Percentiles rank a stretch among this genome's conserved stretches.
Evolutionary conservation across 1,139 yeast genomes (phyloP).

Genomic region (Waltiozyma sp.): DNA sequence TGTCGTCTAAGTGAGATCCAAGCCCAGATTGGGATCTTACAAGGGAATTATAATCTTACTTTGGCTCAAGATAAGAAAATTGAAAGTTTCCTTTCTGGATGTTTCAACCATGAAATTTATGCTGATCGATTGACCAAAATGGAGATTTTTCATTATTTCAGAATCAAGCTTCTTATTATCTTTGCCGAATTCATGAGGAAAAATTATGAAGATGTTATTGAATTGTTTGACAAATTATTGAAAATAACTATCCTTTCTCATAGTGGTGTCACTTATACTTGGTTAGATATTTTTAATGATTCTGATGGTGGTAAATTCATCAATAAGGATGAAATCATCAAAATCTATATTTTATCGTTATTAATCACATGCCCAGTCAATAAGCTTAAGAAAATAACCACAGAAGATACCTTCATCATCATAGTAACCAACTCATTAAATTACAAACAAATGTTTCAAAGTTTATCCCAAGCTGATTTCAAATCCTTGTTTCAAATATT

Average conservation of each 20-base stretch:
- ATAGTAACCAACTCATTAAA: constrained; percentile 8
- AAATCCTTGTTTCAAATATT: constrained; percentile 9
- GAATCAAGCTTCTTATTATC: constrained; percentile 12
- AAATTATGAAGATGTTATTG: constrained; percentile 10
- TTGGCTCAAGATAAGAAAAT: constrained; percentile 16
- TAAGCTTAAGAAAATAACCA: constrained; percentile 4
- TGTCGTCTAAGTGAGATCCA: constrained; percentile 13
- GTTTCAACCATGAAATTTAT: constrained; percentile 15
- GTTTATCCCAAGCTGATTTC: constrained; percentile 12
- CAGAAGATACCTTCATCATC: constrained; percentile 5
- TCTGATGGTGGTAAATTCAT: constrained; percentile 11
- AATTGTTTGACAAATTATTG: constrained; percentile 6
- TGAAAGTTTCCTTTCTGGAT: constrained; percentile 13
- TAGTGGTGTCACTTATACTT: constrained; percentile 9
- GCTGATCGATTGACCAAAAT: constrained; percentile 12
- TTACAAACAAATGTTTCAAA: constrained; percentile 9
- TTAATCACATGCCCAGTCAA: constrained; percentile 10
- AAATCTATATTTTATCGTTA: constrained; percentile 13
- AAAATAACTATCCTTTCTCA: constrained; percentile 2
- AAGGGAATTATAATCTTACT: constrained; percentile 8
- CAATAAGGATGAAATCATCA: constrained; percentile 14
- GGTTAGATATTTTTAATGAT: constrained; percentile 10
- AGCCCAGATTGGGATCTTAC: constrained; percentile 14
- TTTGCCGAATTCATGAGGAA: constrained; percentile 13
- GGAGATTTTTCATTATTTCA: constrained; percentile 16